Evolutionary conservation across 768 basidiomycete genomes (phyloP), one percentile per base, ranked within the genome.

Genomic region (Rhizopogon vinicolor): DNA sequence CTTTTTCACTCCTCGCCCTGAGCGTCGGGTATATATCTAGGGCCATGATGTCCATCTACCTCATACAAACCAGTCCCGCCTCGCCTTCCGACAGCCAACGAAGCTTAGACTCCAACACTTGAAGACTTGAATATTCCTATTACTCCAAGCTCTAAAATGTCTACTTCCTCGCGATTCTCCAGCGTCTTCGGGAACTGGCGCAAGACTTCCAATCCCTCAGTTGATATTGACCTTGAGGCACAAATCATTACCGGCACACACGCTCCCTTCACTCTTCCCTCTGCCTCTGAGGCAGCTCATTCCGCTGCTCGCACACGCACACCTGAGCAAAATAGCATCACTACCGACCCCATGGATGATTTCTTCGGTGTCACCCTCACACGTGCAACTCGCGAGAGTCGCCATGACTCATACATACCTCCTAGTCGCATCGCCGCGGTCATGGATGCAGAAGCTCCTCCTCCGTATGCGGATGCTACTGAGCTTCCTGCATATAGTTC

Each of bases 401-500:
- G 64, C 9, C 72, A 73, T 57, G 72, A 74, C 56, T 57, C 61
- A n/a, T 57, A 55, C 13, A 6, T 44, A 10, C 14, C 43, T 12
- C 33, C 43, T 14, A 49, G 49, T 33, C 49, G 48, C 31, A 42
- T 42, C 10, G 33, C 50, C 18, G 16, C 35, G 7, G 54, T 56
- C 14, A 49, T 56, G 25, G 58, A 68, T 58, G 56, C 57, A 41
- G 65, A 63, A 13, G 56, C 55, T 44, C 54, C 56, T 51, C 72
- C 65, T 18, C 65, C 71, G 22, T 75, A 75, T 42, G 56, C 56
- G 31, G 60, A 66, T 29, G 48, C 58, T 29, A 16, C 55, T 12
- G 73, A 65, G 33, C 67, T 67, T 6, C 75, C 72, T 16, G 65
- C 72, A 10, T 76, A 77, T 54, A 60, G 65, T 7, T 56, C 62